A percentile compares a stretch with the other conserved stretches of the same genome.
Conservation (phyloP, 1,284 basidiomycete species). For the Abortiporus biennis region DNA sequence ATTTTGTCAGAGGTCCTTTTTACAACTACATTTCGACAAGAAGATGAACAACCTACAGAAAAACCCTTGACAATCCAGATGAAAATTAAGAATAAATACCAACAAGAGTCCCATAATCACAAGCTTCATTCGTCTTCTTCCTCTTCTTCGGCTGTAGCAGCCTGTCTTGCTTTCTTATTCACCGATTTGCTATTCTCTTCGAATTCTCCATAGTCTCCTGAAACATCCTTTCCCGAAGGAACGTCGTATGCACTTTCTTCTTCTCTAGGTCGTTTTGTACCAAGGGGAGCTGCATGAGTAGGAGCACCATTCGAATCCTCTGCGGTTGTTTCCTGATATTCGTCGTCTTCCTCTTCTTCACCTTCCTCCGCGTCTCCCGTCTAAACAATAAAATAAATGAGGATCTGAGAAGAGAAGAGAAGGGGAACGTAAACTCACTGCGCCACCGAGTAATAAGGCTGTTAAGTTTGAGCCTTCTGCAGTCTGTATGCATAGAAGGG, state of each 20-base stretch:
- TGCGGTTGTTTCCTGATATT: conserved; percentile 26
- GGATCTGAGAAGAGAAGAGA: neutral
- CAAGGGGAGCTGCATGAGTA: conserved; percentile 9
- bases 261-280: conserved; percentile 31
- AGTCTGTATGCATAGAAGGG: conserved; percentile 8
- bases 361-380: conserved; percentile 23
- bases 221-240: conserved; percentile 12
- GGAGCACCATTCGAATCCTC: conserved; percentile 7
- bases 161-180: conserved; percentile 25
- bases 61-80: too few species aligned
- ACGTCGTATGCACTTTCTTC: conserved; percentile 31
- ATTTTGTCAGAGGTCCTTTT: too few species aligned
- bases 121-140: too few species aligned
- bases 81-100: too few species aligned
- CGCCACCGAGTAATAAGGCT: conserved; percentile 19
- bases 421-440: conserved; percentile 10
- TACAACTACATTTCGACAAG: too few species aligned
- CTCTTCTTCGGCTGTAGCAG: conserved; percentile 10
- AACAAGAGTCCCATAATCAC: too few species aligned
- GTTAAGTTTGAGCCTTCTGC: conserved; percentile 17
- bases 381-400: neutral
- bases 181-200: conserved; percentile 37
- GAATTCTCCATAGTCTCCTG: conserved; percentile 20
- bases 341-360: conserved; percentile 31
- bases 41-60: too few species aligned